Conservation (phyloP, 805 yeast genomes). For the Saccharomycopsis oosterbeekiorum region DNA sequence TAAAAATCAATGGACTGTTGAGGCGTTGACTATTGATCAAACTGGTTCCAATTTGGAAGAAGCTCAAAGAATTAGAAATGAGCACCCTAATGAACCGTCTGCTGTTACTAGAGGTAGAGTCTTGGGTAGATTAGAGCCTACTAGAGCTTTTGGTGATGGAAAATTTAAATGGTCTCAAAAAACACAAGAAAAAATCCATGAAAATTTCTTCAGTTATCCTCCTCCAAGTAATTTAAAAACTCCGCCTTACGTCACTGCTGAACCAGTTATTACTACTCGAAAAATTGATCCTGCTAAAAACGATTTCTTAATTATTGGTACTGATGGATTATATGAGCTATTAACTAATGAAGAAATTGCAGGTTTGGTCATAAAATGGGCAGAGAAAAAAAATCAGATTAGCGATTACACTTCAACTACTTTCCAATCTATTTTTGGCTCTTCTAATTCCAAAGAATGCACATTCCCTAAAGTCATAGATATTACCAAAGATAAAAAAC, state of each 20-base stretch:
- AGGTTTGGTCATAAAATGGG: conserved; percentile 88
- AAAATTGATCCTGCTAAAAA: conserved; percentile 59
- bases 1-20: conserved; percentile 74
- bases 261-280: conserved; percentile 82
- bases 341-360: conserved; percentile 88
- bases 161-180: conserved; percentile 75
- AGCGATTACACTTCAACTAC: conserved; percentile 17
- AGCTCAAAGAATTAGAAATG: conserved; percentile 68
- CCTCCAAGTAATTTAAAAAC: conserved; percentile 63
- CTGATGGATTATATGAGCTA: conserved; percentile 91
- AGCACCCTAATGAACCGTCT: conserved; percentile 86
- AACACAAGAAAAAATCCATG: conserved; percentile 63
- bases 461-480: conserved; percentile 52
- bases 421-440: background rate
- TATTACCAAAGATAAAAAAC: conserved; percentile 46
- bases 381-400: conserved; percentile 57
- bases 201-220: conserved; percentile 74
- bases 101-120: conserved; percentile 83
- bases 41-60: conserved; percentile 89
- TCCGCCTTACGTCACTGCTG: conserved; percentile 97
- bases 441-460: background rate
- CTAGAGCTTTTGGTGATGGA: conserved; percentile 96
- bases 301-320: conserved; percentile 84
- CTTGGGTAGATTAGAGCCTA: conserved; percentile 87
- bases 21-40: conserved; percentile 80